phyloP scores from a whole-genome alignment of 2,329 filamentous ascomycete genomes.

The Paecilomyces fulvus region DNA sequence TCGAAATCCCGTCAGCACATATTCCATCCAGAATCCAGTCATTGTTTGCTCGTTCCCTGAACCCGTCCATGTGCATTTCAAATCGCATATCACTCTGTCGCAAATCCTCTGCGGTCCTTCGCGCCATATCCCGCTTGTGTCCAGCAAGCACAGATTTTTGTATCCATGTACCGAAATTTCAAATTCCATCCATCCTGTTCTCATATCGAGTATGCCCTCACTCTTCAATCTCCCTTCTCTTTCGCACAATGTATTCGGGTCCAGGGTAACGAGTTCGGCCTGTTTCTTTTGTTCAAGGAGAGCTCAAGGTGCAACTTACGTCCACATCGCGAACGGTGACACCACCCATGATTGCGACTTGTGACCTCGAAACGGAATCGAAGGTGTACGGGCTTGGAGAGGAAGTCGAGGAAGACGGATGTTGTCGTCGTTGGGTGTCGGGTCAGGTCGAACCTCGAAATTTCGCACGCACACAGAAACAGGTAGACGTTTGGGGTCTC shows the following conservation, averaged over 20 bases:
- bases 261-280: not conserved
- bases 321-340: constrained; percentile 61
- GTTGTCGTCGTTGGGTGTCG: constrained; percentile 29
- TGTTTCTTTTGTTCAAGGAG: constrained; percentile 4
- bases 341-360: constrained; percentile 55
- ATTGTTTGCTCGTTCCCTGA: not conserved
- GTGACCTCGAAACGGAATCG: constrained; percentile 14
- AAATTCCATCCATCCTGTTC: not conserved
- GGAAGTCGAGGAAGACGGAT: constrained; percentile 25
- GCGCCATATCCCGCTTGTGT: not conserved
- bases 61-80: not conserved
- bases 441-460: constrained; percentile 21
- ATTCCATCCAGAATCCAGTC: constrained; percentile 9
- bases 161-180: not conserved
- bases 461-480: constrained; percentile 28
- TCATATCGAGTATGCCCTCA: not conserved
- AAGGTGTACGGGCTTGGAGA: constrained; percentile 19
- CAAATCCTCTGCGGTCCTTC: not conserved
- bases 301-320: constrained; percentile 34
- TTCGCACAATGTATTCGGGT: not conserved
- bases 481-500: constrained; percentile 10
- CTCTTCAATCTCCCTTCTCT: not conserved
- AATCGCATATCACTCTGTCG: not conserved
- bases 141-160: not conserved
- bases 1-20: constrained; percentile 13